Evolutionary conservation across 2,329 filamentous ascomycete species (phyloP).

Genomic region (Colletotrichum melonis): DNA sequence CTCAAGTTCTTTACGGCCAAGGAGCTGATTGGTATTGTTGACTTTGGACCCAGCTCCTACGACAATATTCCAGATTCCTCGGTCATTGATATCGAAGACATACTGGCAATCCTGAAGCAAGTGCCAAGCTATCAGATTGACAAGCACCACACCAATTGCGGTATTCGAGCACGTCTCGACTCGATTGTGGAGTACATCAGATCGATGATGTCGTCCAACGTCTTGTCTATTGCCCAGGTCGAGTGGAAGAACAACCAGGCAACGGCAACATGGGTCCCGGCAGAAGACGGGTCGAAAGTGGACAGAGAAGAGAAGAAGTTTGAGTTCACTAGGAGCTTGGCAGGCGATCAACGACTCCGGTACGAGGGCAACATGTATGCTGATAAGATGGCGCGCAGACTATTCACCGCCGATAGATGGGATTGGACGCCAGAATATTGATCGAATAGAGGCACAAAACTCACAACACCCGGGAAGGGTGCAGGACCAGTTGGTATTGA

Average conservation of each 20-base stretch:
- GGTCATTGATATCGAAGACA: slow-evolving; percentile 68
- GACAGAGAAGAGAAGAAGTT: slow-evolving; percentile 47
- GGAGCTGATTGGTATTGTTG: slow-evolving; percentile 68
- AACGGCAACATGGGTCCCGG: slow-evolving; percentile 53
- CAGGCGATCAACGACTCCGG: slow-evolving; percentile 61
- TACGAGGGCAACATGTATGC: slow-evolving; percentile 61
- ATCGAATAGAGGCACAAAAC: background rate
- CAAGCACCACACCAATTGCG: slow-evolving; percentile 78
- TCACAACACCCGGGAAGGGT: too few species aligned
- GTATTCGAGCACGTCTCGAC: slow-evolving; percentile 72
- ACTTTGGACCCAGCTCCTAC: slow-evolving; percentile 63
- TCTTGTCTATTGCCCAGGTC: slow-evolving; percentile 54
- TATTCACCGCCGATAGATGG: slow-evolving; percentile 69
- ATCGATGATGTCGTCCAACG: slow-evolving; percentile 61
- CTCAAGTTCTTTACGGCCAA: slow-evolving; percentile 75
- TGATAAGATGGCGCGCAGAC: slow-evolving; percentile 60
- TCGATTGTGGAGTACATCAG: slow-evolving; percentile 75
- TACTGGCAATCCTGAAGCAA: slow-evolving; percentile 72
- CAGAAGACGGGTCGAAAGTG: slow-evolving; percentile 11
- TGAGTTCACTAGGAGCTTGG: slow-evolving; percentile 62
- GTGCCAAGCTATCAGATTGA: slow-evolving; percentile 81
- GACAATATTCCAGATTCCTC: slow-evolving; percentile 60
- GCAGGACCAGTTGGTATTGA: too few species aligned
- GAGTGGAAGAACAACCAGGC: slow-evolving; percentile 58
- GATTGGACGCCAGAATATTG: slow-evolving; percentile 66